Conservation (phyloP, 495 filamentous ascomycete species). For the Podospora pseudocomata region DNA sequence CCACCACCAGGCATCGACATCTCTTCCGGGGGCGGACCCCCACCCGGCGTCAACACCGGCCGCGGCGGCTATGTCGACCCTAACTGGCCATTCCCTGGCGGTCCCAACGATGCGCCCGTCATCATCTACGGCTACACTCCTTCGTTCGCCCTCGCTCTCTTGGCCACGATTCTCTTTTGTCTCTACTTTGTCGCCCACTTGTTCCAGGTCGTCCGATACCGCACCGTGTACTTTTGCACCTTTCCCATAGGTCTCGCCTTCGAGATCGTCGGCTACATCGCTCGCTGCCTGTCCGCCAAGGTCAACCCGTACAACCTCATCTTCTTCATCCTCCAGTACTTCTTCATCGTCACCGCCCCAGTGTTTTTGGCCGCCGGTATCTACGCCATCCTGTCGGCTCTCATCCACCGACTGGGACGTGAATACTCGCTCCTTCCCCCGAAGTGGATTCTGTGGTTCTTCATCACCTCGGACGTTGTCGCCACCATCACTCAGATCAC, state of each 20-base stretch:
- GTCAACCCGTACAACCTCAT: slow-evolving; percentile 47
- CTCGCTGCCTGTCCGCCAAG: slow-evolving; percentile 38
- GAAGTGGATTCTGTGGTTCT: slow-evolving; percentile 42
- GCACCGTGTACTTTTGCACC: slow-evolving; percentile 32
- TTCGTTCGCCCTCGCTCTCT: slow-evolving; percentile 29
- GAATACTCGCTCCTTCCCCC: slow-evolving; percentile 37
- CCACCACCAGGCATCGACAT: slow-evolving; percentile 12
- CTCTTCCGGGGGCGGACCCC: slow-evolving; percentile 8
- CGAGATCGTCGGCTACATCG: slow-evolving; percentile 47
- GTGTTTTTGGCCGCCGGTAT: slow-evolving; percentile 54
- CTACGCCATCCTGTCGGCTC: slow-evolving; percentile 46
- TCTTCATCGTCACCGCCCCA: slow-evolving; percentile 56
- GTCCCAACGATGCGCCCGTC: slow-evolving; percentile 24
- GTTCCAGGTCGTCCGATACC: slow-evolving; percentile 26
- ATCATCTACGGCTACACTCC: slow-evolving; percentile 37
- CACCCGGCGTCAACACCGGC: slow-evolving; percentile 9
- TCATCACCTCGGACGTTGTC: slow-evolving; percentile 49
- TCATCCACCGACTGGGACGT: slow-evolving; percentile 39
- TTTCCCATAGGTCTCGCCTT: slow-evolving; percentile 34
- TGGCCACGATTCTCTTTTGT: slow-evolving; percentile 30
- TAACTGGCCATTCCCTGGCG: slow-evolving; percentile 32
- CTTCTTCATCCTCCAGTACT: slow-evolving; percentile 56
- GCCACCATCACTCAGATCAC: slow-evolving; percentile 50
- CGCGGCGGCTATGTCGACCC: slow-evolving; percentile 31
- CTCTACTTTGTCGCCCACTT: slow-evolving; percentile 30